These are phyloP conservation scores for Dryadomyces sulphureus DNA, from an alignment of 2,329 filamentous ascomycete genomes.

Conservation along the genomic window DNA sequence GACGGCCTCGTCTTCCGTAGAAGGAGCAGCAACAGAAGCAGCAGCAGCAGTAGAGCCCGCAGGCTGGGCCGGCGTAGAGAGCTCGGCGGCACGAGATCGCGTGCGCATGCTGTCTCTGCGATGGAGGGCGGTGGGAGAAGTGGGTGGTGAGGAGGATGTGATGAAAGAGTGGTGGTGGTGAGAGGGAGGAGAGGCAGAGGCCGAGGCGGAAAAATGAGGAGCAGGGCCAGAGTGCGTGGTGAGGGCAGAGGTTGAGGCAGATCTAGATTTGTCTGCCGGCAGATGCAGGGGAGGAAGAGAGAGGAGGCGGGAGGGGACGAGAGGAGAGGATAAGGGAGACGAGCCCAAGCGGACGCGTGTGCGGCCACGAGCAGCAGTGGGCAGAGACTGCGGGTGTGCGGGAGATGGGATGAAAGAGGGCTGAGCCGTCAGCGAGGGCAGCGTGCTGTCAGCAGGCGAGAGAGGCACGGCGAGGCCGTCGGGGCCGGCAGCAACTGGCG, in stretches of 20 bases:
- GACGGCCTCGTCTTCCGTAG: slow-evolving; percentile 28
- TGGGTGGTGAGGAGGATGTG: slow-evolving; percentile 19
- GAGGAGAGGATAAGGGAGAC: slow-evolving; percentile 15
- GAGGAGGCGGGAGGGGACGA: neutral
- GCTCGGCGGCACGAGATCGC: slow-evolving; percentile 28
- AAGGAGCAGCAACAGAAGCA: neutral
- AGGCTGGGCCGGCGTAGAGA: slow-evolving; percentile 20
- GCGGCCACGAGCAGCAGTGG: neutral
- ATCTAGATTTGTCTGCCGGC: neutral
- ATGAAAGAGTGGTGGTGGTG: slow-evolving; percentile 14
- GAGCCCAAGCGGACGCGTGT: neutral
- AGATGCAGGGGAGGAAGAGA: slow-evolving; percentile 1
- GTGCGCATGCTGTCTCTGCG: slow-evolving; percentile 19
- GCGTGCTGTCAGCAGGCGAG: neutral
- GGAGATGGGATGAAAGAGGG: neutral
- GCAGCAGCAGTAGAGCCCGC: slow-evolving; percentile 15
- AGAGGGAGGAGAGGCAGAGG: neutral
- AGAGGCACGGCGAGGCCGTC: neutral
- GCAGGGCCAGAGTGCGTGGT: neutral
- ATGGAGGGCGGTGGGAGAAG: slow-evolving; percentile 15
- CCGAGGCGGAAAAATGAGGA: neutral
- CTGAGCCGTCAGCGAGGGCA: neutral
- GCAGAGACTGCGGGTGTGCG: neutral
- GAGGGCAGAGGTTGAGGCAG: neutral
- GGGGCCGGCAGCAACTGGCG: neutral